Conservation (phyloP, 306 rosid genomes). For the Acacia confusa region DNA sequence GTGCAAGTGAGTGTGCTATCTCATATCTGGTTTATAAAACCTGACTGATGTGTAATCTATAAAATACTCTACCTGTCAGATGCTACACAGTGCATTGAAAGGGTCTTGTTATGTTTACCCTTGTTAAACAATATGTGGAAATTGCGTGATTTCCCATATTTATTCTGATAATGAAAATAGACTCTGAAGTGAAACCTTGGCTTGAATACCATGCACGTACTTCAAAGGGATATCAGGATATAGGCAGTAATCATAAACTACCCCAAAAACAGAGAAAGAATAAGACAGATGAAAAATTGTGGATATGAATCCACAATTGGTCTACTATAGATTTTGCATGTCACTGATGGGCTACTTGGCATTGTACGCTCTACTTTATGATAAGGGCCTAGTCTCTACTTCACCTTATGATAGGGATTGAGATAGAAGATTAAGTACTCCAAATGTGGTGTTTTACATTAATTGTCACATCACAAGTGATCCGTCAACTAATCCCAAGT, state of each 20-base stretch:
- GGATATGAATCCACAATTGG: slow-evolving; percentile 13
- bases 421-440: background rate
- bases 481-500: background rate
- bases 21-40: slow-evolving; percentile 6
- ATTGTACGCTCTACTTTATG: background rate
- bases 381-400: background rate
- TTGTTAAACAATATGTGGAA: background rate
- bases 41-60: slow-evolving; percentile 21
- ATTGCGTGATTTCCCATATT: slow-evolving; percentile 13
- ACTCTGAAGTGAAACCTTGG: slow-evolving; percentile 11
- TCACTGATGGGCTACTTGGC: background rate
- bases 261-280: background rate
- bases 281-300: slow-evolving; percentile 3
- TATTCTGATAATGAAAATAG: slow-evolving; percentile 16
- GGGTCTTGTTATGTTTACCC: slow-evolving; percentile 2
- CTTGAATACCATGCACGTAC: background rate
- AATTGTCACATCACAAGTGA: background rate
- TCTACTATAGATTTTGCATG: background rate
- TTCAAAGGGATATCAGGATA: slow-evolving; percentile 8
- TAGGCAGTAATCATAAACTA: background rate
- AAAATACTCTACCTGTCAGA: slow-evolving; percentile 1
- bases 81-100: background rate
- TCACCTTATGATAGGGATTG: background rate
- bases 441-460: background rate
- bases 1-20: slow-evolving; percentile 82